A percentile compares a stretch with the other conserved stretches of the same genome.
phyloP scores from a whole-genome alignment of 2,329 filamentous ascomycete genomes.

The Nemania sp. region DNA sequence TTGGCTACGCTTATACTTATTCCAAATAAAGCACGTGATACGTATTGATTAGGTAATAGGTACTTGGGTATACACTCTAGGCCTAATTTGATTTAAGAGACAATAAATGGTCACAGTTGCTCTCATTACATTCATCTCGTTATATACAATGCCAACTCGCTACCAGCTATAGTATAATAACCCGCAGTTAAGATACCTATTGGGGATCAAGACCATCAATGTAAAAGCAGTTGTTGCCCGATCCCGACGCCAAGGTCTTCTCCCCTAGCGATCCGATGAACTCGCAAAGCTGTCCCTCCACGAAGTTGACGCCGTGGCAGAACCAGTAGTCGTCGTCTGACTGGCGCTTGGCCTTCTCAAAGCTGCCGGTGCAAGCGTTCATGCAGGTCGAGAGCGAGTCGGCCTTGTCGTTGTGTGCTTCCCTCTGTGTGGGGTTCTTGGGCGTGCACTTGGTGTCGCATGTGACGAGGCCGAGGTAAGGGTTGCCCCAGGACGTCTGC shows the following conservation, averaged over 20 bases:
- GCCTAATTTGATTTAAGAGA: no score
- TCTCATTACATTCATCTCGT: not conserved
- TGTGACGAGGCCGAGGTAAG: slow-evolving; percentile 42
- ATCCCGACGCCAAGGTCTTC: slow-evolving; percentile 37
- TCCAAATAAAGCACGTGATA: slow-evolving; percentile 9
- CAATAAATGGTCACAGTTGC: no score
- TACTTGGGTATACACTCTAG: no score
- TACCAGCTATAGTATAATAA: not conserved
- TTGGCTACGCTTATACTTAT: not conserved
- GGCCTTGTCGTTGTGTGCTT: slow-evolving; percentile 39
- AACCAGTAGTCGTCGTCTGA: slow-evolving; percentile 42
- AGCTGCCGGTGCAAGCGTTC: slow-evolving; percentile 45
- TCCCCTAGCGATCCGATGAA: slow-evolving; percentile 43
- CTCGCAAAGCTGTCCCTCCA: slow-evolving; percentile 45
- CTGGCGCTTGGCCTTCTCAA: slow-evolving; percentile 42
- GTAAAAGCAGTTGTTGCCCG: slow-evolving; percentile 39
- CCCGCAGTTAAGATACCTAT: not conserved
- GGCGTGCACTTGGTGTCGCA: slow-evolving; percentile 45
- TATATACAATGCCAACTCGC: not conserved
- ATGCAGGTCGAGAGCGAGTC: slow-evolving; percentile 39
- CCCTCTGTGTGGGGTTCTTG: slow-evolving; percentile 37
- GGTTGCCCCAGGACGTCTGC: slow-evolving; percentile 43
- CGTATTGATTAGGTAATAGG: no score
- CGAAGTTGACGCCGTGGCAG: slow-evolving; percentile 47
- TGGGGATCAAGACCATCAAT: slow-evolving; percentile 20